Percentiles rank a stretch among this genome's conserved stretches.
These are phyloP conservation scores for Flammula alnicola DNA, from an alignment of 1,284 basidiomycete genomes.

Conservation along the genomic window DNA sequence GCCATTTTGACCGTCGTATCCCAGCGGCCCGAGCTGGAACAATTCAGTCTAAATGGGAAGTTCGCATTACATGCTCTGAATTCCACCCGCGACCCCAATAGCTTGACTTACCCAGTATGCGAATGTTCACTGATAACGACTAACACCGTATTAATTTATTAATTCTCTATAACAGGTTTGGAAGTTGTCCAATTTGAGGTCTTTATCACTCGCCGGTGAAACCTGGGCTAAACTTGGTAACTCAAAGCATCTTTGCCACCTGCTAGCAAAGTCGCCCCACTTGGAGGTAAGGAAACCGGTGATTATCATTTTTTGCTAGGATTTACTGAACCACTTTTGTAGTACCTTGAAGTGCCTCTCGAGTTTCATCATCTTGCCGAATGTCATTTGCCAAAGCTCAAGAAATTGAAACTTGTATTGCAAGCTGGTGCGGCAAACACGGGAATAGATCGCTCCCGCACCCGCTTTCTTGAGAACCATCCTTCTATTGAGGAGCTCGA, in stretches of 20 bases:
- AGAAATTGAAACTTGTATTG: constrained; percentile 39
- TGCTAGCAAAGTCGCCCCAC: constrained; percentile 40
- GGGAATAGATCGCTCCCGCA: constrained; percentile 36
- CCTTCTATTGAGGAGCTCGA: constrained; percentile 46
- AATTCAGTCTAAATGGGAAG: constrained; percentile 40
- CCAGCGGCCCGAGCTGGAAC: constrained; percentile 31
- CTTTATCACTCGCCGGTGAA: constrained; percentile 41
- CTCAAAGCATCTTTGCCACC: constrained; percentile 35
- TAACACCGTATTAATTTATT: neutral
- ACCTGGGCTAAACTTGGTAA: constrained; percentile 42
- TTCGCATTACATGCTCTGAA: constrained; percentile 41
- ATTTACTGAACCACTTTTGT: constrained; percentile 3
- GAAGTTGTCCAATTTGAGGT: constrained; percentile 42
- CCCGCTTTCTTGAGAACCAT: constrained; percentile 44
- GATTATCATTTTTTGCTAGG: constrained; percentile 9
- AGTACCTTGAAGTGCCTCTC: constrained; percentile 47
- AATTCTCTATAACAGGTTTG: constrained; percentile 36
- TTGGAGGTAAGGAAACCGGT: constrained; percentile 38
- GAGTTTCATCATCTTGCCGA: constrained; percentile 42
- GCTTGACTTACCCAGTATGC: constrained; percentile 42
- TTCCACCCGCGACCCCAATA: constrained; percentile 29
- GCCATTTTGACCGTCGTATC: constrained; percentile 35
- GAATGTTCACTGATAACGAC: constrained; percentile 31
- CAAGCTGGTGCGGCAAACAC: constrained; percentile 37
- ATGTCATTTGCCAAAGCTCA: constrained; percentile 43